Evolutionary conservation across 2,329 filamentous ascomycete species (phyloP), one percentile per base, ranked within the genome.

Genomic region (Talaromyces verruculosus): DNA sequence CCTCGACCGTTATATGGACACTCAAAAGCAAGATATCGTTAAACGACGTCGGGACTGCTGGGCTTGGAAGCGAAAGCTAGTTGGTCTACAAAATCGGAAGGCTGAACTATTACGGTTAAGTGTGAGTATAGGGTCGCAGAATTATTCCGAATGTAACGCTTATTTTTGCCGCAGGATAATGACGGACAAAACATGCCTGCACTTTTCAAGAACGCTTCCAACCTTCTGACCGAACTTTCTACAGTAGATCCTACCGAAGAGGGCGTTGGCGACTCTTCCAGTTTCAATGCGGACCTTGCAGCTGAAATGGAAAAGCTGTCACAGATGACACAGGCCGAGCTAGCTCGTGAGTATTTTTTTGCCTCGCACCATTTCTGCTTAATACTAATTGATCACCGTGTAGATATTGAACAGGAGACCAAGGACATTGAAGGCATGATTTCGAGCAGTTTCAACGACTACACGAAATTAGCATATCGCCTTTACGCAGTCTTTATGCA

Each of bases 401-500:
- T 65, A 76, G 74, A 68, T 58, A 66, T 81, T 28, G 73, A 79
- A 1, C 82, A 76, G 58, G 72, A 87, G 67, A 85, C 88, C 61
- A 79, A 77, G 57, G 73, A 79, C 13, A 77, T 84, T 1, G 79
- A 84, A 66, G 72, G 78, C 4, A 78, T 82, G 66, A 83, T 89
- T 58, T 77, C 82, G 33, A 79, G 79, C 3, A 84, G 90, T 61
- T 94, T 93, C 72, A 82, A 83, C 3, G 84, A 86, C 62, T 85
- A 89, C 72, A 84, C 84, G 51, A 81, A 87, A 30, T 82, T 91
- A 57, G 86, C 89, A 11, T 99, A 98, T 76, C 88, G 88, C 15
- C 85, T 99, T 4, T 93, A 97, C 71, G 92, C 94, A 0, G 91
- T 97, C 37, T 96, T 99, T 73, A 94, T 97, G 72, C 95, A 99